Evolutionary conservation across 257 asterid genomes (phyloP).

Genomic region (Linderniella brevidens): DNA sequence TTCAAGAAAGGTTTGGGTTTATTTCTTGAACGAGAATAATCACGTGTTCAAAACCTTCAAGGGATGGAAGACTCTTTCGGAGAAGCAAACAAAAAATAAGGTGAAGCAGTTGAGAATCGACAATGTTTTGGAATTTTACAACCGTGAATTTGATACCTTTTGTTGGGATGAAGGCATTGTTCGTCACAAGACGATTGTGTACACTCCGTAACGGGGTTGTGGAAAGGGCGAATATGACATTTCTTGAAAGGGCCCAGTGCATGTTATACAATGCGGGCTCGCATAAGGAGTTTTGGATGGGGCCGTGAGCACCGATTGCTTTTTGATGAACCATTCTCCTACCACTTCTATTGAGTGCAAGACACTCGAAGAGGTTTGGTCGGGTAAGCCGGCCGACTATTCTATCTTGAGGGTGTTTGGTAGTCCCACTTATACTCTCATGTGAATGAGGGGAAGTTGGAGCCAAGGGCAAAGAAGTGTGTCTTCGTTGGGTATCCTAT

Average conservation of each 20-base stretch:
- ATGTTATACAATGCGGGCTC: background rate
- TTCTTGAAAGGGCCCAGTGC: background rate
- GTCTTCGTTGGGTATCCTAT: background rate
- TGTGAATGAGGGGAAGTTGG: background rate
- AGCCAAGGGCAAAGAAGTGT: background rate
- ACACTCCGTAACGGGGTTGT: background rate
- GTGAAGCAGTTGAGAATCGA: background rate
- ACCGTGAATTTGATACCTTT: background rate
- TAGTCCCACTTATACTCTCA: background rate
- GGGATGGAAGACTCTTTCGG: background rate
- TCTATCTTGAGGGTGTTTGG: background rate
- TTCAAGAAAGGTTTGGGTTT: background rate
- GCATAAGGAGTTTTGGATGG: background rate
- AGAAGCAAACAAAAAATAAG: background rate
- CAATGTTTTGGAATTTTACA: background rate
- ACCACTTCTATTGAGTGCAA: background rate
- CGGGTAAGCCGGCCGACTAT: too few relatives aligned
- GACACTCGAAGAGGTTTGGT: background rate
- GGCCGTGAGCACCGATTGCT: background rate
- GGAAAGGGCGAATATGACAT: background rate
- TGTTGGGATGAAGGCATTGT: background rate
- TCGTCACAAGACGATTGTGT: background rate
- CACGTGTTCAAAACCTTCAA: background rate
- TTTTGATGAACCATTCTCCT: background rate
- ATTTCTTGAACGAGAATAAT: background rate